These are phyloP conservation scores for Boletus barrowsii DNA, from an alignment of 768 basidiomycete genomes.

Conservation along the genomic window DNA sequence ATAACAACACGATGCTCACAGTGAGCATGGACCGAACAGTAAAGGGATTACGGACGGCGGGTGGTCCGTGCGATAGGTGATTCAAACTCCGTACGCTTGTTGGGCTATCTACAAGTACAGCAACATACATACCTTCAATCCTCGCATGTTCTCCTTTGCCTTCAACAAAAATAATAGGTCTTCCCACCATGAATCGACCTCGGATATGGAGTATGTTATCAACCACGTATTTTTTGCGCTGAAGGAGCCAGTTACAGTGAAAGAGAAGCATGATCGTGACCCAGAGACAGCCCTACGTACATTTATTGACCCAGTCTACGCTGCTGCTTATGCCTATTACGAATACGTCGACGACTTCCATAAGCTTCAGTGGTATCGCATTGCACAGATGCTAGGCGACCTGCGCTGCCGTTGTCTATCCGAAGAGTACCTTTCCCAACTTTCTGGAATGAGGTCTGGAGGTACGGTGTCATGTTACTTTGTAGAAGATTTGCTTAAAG, in stretches of 20 bases:
- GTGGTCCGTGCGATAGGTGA: no score
- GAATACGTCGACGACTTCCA: background rate
- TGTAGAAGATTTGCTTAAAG: background rate
- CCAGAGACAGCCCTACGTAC: background rate
- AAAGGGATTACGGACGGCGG: no score
- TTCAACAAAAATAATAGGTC: background rate
- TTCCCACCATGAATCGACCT: background rate
- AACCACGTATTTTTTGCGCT: background rate
- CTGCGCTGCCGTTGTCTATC: background rate
- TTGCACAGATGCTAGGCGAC: background rate
- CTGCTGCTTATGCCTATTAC: background rate
- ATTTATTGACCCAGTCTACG: background rate
- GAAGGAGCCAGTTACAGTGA: background rate
- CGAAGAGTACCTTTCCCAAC: background rate
- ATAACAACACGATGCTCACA: no score
- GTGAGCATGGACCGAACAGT: no score
- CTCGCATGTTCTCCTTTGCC: background rate
- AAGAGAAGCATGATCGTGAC: background rate
- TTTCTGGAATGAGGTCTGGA: background rate
- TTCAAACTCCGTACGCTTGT: no score
- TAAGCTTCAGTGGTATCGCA: background rate
- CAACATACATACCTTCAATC: no score
- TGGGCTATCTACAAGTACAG: no score
- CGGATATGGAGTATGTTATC: background rate
- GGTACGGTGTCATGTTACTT: background rate